Evolutionary conservation across 1,284 basidiomycete species (phyloP), one percentile per base, ranked within the genome.

Genomic region (Rhodotorula mucilaginosa): DNA sequence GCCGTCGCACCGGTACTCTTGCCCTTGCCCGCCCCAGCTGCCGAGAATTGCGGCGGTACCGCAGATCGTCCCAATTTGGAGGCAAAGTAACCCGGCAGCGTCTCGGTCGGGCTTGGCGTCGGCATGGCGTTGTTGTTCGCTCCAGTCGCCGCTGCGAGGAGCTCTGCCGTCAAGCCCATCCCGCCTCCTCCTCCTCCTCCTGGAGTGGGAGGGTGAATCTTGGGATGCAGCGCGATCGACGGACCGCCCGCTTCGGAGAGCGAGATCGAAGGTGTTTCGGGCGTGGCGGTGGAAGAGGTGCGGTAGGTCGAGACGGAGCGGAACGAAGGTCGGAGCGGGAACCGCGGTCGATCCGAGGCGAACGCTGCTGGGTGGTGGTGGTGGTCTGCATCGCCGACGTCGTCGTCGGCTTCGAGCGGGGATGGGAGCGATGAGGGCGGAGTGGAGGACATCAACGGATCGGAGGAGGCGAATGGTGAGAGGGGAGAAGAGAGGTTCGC

Each of bases 51-150:
- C 15, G 26, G 54, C 54, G 26, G 10, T 8, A 56, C 23, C 13
- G 26, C 54, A 13, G 54, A 56, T 16, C 54, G 23, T n/a, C 54
- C 54, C 26, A 56, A 7, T 12, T 56, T 56, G n/a, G 54, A 29
- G 12, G 54, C 54, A 29, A 72, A 72, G 29, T 72, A 72, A 0
- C 70, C 73, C 10, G 73, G 73, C 48, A 74, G 23, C n/a, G 63
- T 68, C 58, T 74, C 73, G 26, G 68, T 74, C 56, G 73, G 73
- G 29, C 67, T 71, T 29, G 73, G 51, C 5, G 69, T 68, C 57
- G 52, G 48, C 19, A 3, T 34, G 3, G 44, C 46, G 3, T 10
- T 16, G 8, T 15, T 47, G 18, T 16, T 15, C 5, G 47, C 47
- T 5, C 12, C 18, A 1, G 57, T 29, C 44, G 26, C 52, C 5